Evolutionary conservation across 768 basidiomycete species (phyloP), one percentile per base, ranked within the genome.

Genomic region (Russula griseocarnosa): DNA sequence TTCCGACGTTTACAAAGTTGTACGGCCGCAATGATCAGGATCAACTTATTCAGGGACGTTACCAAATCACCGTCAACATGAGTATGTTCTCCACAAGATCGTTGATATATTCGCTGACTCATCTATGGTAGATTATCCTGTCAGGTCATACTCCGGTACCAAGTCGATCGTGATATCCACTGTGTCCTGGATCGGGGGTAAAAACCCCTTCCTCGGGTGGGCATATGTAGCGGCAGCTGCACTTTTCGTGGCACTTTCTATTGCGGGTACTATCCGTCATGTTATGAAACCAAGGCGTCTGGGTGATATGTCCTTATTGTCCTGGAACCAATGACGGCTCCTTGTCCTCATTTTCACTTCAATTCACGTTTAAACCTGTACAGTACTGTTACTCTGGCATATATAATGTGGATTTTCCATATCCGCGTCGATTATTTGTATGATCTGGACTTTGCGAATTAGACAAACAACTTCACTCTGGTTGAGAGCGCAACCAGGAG

Each of bases 161-260:
- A 99, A 99, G 75, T 94, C 94, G 0, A 82, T 99, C 64, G 95
- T 99, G 36, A 90, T 99, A 66, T 94, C 94, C 50, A 98, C 96
- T 3, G 94, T 97, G 16, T 93, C 95, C 1, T 98, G 96, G 95
- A 93, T 97, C 72, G 97, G 97, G 13, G 97, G 97, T 46, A 95
- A 96, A 78, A 98, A 99, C 70, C 87, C 94, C 1, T 99, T 99
- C 86, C 81, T 99, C 22, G 97, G 97, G 9, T 98, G 95, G 94
- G 92, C 94, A 2, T 99, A 99, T 71, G 88, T 99, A 51, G 95
- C 88, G 18, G 85, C 94, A 1, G 86, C 95, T 2, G 84, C 82
- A 20, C 80, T 98, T 18, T 98, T 97, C 73, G 86, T 98, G 20
- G 79, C 92, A 14, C 83, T 99, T 47, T 94, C 92, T 28, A 74